Base-by-base conservation (phyloP, 176 grass and related monocot species). In the Microstegium vimineum region DNA sequence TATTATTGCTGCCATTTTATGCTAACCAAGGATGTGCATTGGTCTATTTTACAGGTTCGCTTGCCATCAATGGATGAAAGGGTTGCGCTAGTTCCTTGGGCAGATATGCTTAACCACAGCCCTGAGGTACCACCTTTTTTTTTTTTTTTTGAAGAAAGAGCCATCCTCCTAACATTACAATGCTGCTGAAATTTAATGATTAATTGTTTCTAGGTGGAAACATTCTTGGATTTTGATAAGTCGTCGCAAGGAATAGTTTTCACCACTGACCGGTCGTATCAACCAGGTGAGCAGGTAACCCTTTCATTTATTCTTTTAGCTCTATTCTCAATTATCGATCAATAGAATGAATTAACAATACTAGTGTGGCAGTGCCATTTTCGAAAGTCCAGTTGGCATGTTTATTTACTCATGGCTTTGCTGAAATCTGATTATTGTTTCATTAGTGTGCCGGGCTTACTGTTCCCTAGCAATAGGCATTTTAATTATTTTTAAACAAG, bases 241-340 rank as follows among this genome's bases (percentile, higher is more conserved):
- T 85, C 96, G 60, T 95, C 93, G 7, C 41, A 88, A 40, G 93
- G 90, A 91, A 91, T 98, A 87, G 90, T 98, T 90, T 98, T 93
- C 78, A 95, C 84, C 66, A 91, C 95, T 30, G 90, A 98, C 30
- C 86, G 85, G 18, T 49, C 90, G 59, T 98, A 98, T 91, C 90
- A 95, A 90, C 96, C 89, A 95, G 93, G 96, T 91, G 96, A 98
- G 93, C 96, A 98, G 96, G 96, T 95, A 98, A 93, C 71, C 27
- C 1, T 64, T 76, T 82, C 33, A 75, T 92, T 80, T 37, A 28
- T 82, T 73, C 82, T 66, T 83, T 79, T 61, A 73, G 36, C 47
- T 59, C 42, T 47, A 57, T 28, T 72, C 23, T 57, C 4, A 32
- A 16, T 81, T 47, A 81, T 73, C 3, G 62, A 45, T 65, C 18